These are phyloP conservation scores for Vanderwaltozyma verrucispora DNA, from an alignment of 805 yeast genomes.

Conservation along the genomic window DNA sequence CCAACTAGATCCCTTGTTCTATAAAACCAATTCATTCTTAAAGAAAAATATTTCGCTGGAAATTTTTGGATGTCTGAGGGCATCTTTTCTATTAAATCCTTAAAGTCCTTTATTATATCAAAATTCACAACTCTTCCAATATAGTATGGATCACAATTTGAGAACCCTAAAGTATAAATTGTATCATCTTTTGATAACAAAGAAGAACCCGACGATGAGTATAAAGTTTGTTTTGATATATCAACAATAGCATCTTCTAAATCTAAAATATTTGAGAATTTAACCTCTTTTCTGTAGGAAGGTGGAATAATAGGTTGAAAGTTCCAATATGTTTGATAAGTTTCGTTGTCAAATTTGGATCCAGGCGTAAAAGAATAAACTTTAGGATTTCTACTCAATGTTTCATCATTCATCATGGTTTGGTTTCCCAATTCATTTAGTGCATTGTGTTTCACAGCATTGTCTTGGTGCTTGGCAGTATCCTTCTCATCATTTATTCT, in stretches of 20 bases:
- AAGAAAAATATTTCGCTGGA: constrained; percentile 42
- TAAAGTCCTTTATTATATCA: constrained; percentile 24
- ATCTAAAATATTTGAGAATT: constrained; percentile 31
- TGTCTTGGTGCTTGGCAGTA: too few relatives aligned
- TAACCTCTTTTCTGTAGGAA: constrained; percentile 22
- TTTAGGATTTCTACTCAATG: too few relatives aligned
- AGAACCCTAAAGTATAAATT: constrained; percentile 78
- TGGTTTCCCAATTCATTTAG: too few relatives aligned
- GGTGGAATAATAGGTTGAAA: constrained; percentile 28
- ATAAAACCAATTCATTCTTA: constrained; percentile 84
- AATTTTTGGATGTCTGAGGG: constrained; percentile 19
- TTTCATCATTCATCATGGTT: too few relatives aligned
- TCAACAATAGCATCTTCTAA: constrained; percentile 31
- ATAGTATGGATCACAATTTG: constrained; percentile 90
- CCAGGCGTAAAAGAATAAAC: too few relatives aligned
- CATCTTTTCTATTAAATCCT: constrained; percentile 8
- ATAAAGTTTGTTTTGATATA: constrained; percentile 16
- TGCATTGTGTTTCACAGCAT: too few relatives aligned
- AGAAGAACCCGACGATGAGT: constrained; percentile 36
- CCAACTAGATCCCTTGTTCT: constrained; percentile 77
- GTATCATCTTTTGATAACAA: constrained; percentile 37
- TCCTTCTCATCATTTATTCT: too few relatives aligned
- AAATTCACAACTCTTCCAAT: constrained; percentile 79
- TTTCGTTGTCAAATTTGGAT: too few relatives aligned
- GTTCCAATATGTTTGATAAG: constrained; percentile 15